Conservation (phyloP, 2,329 filamentous ascomycete genomes). For the Nectriaceae sp. region DNA sequence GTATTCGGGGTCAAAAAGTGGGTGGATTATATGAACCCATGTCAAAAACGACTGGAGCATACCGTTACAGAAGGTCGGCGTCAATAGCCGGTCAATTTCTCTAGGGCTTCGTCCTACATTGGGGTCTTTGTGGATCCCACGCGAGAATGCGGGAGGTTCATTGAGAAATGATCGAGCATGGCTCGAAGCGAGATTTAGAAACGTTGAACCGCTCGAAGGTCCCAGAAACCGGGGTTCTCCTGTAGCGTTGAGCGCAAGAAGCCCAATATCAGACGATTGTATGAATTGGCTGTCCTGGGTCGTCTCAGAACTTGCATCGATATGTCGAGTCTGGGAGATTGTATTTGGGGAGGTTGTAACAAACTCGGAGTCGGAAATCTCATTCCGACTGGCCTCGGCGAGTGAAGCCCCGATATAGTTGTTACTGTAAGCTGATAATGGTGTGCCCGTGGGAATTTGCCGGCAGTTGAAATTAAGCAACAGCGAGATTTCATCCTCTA, state of each 20-base stretch:
- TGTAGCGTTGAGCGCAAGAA: slow-evolving; percentile 8
- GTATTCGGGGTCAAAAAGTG: too few species aligned
- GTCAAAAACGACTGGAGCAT: too few species aligned
- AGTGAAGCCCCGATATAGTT: not conserved
- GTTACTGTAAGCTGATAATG: not conserved
- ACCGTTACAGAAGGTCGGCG: too few species aligned
- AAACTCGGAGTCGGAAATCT: not conserved
- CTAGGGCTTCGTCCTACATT: too few species aligned
- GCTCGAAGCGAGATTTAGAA: not conserved
- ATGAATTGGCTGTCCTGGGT: too few species aligned
- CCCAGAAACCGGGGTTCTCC: slow-evolving; percentile 8
- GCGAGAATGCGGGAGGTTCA: too few species aligned
- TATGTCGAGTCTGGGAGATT: too few species aligned
- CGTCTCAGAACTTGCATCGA: not conserved
- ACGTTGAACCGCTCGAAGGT: slow-evolving; percentile 4
- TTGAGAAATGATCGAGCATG: slow-evolving; percentile 3
- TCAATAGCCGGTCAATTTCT: too few species aligned
- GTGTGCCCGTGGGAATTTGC: not conserved
- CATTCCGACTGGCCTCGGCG: not conserved
- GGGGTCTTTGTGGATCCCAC: too few species aligned
- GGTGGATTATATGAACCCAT: too few species aligned
- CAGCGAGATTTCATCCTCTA: not conserved
- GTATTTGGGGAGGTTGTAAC: not conserved
- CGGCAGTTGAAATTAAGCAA: not conserved
- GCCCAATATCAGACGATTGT: slow-evolving; percentile 2